Evolutionary conservation across 768 basidiomycete species (phyloP).

Genomic region (Calocybe gangraenosa): DNA sequence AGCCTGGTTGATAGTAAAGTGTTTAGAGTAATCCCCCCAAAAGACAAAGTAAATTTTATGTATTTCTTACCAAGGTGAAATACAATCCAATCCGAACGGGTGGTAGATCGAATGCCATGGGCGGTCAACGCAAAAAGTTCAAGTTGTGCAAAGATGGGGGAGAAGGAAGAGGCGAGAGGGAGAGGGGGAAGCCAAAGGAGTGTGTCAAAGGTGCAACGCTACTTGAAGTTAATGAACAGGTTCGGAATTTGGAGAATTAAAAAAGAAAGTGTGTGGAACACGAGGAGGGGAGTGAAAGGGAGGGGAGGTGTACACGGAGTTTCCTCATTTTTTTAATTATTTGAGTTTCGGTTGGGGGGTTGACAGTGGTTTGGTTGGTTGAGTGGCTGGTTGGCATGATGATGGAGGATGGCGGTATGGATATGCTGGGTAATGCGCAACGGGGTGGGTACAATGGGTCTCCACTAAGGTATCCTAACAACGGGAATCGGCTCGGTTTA

Average conservation of each 20-base stretch:
- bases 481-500: too few relatives aligned
- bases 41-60: too few relatives aligned
- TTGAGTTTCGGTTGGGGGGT: too few relatives aligned
- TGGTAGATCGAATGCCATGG: slow-evolving; percentile 21
- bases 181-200: too few relatives aligned
- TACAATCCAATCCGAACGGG: slow-evolving; percentile 20
- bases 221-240: slow-evolving; percentile 1
- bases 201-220: too few relatives aligned
- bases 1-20: too few relatives aligned
- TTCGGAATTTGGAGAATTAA: background rate
- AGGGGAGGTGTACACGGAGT: slow-evolving; percentile 6
- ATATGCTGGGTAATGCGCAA: too few relatives aligned
- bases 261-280: slow-evolving; percentile 5
- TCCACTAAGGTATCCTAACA: too few relatives aligned
- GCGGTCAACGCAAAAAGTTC: slow-evolving; percentile 6
- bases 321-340: slow-evolving; percentile 9
- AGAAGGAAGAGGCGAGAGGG: slow-evolving; percentile 1
- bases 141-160: background rate
- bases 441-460: too few relatives aligned
- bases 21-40: too few relatives aligned
- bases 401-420: too few relatives aligned
- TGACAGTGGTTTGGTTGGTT: too few relatives aligned
- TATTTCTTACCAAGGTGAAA: slow-evolving; percentile 13
- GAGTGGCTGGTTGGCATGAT: slow-evolving; percentile 1
- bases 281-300: slow-evolving; percentile 6